Percentiles rank a stretch among this genome's conserved stretches.
Evolutionary conservation across 2,329 filamentous ascomycete species (phyloP).

Genomic region (Pseudogymnoascus sp.): DNA sequence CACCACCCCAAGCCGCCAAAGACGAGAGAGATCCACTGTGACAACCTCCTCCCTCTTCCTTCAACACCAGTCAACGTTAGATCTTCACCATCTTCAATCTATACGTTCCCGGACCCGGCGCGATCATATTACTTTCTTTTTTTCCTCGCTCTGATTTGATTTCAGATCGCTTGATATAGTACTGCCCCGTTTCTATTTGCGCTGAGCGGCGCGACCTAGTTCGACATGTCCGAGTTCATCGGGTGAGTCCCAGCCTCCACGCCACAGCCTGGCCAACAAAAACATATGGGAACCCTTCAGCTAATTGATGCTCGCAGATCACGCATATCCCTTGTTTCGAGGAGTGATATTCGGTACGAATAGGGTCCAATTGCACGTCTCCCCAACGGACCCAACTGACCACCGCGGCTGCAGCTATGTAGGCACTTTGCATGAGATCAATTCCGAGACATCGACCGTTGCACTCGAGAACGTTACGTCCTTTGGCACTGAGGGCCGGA

Average conservation of each 20-base stretch:
- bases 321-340: slow-evolving; percentile 92
- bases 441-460: slow-evolving; percentile 92
- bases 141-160: slow-evolving; percentile 5
- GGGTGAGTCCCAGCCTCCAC: slow-evolving; percentile 37
- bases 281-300: slow-evolving; percentile 12
- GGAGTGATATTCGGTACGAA: slow-evolving; percentile 88
- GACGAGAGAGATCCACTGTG: not conserved
- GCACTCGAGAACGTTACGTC: slow-evolving; percentile 94
- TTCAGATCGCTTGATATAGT: slow-evolving; percentile 4
- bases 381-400: slow-evolving; percentile 14
- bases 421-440: slow-evolving; percentile 94
- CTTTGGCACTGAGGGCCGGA: slow-evolving; percentile 87
- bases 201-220: slow-evolving; percentile 3
- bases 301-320: slow-evolving; percentile 48
- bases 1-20: not conserved
- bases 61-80: slow-evolving; percentile 1
- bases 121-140: not conserved
- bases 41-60: slow-evolving; percentile 4
- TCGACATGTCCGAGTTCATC: slow-evolving; percentile 52
- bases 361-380: slow-evolving; percentile 11
- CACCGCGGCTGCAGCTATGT: slow-evolving; percentile 61
- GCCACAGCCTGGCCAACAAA: not conserved
- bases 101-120: not conserved
- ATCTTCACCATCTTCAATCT: not conserved
- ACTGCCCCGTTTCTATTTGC: not conserved